Percentiles rank a stretch among this genome's conserved stretches.
phyloP scores from a whole-genome alignment of 2,329 filamentous ascomycete genomes.

The Arthrinium phaeospermum region DNA sequence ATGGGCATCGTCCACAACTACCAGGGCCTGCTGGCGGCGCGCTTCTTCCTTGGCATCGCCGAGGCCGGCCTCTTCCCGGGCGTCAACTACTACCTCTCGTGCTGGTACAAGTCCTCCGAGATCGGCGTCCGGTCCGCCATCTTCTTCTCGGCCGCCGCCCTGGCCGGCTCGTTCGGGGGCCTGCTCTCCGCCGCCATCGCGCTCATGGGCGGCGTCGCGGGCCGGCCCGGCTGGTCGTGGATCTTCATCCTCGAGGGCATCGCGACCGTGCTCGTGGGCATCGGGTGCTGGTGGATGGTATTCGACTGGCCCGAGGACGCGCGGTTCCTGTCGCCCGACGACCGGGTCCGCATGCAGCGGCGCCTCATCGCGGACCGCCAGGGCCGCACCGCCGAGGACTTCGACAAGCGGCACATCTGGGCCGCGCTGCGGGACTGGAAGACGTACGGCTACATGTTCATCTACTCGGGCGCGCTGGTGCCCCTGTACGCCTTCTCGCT shows the following conservation, averaged over 20 bases:
- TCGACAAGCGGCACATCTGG: constrained; percentile 75
- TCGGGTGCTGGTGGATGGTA: constrained; percentile 55
- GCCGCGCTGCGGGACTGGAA: constrained; percentile 81
- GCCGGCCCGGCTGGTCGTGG: constrained; percentile 64
- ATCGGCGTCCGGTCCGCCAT: constrained; percentile 53
- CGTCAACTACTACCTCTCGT: constrained; percentile 80
- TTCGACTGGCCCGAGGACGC: constrained; percentile 55
- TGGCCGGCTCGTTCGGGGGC: constrained; percentile 79
- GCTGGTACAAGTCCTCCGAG: constrained; percentile 81
- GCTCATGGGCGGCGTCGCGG: constrained; percentile 68
- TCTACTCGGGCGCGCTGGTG: constrained; percentile 78
- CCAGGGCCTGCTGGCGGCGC: constrained; percentile 68
- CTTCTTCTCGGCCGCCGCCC: constrained; percentile 82
- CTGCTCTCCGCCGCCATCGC: constrained; percentile 74
- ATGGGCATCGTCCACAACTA: constrained; percentile 71
- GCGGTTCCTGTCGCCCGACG: constrained; percentile 52
- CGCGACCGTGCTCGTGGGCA: constrained; percentile 70
- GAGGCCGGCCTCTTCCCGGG: constrained; percentile 80
- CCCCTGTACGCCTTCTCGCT: constrained; percentile 77
- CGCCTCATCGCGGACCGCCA: constrained; percentile 76
- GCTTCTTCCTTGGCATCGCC: constrained; percentile 74
- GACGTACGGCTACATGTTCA: constrained; percentile 74
- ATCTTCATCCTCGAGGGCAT: constrained; percentile 75
- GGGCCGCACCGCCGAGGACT: constrained; percentile 73
- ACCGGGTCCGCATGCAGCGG: constrained; percentile 74